Evolutionary conservation across 169 alveolate species (phyloP), one percentile per base, ranked within the genome.

Genomic region (Plasmodium inui): DNA sequence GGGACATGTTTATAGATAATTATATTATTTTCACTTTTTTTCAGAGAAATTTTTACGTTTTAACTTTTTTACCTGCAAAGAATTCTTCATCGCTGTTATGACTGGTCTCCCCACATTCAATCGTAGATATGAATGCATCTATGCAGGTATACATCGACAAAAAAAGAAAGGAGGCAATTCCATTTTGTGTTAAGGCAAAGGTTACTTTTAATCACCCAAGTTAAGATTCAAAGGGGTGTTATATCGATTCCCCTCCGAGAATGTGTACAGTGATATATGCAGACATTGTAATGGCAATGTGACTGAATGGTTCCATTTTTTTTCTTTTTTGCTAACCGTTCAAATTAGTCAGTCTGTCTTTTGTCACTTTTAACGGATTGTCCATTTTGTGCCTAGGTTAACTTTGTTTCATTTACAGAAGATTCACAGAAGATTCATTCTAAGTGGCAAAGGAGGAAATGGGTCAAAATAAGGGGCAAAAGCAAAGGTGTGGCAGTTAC

Each of bases 271-370:
- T 26, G 30, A 85, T 50, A 39, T 67, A 70, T 9, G 6, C n/a
- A 39, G n/a, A 28, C 44, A 41, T 41, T 46, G 19, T 53, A 53
- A 81, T 34, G n/a, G 67, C n/a, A 22, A 8, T 82, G 14, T 53
- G 41, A 19, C 34, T 82, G 81, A 28, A 34, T 30, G 71, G 14
- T 53, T 82, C 26, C 55, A 12, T 17, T 53, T n/a, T 71, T 67
- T 39, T 74, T 50, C 19, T 85, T 57, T 30, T 85, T 73, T 74
- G n/a, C 71, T 84, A 71, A 85, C 93, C 78, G 70, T 85, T 85
- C 79, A 85, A 85, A 46, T 74, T 72, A 32, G 72, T 50, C 61
- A 85, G 50, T 85, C 32, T 74, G 71, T 17, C 82, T 74, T 85
- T 85, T 74, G 55, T 17, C 39, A 26, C 39, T 30, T 50, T 46